phyloP scores from a whole-genome alignment of 78 protist genomes.

The Dictyostelium capitatum region DNA sequence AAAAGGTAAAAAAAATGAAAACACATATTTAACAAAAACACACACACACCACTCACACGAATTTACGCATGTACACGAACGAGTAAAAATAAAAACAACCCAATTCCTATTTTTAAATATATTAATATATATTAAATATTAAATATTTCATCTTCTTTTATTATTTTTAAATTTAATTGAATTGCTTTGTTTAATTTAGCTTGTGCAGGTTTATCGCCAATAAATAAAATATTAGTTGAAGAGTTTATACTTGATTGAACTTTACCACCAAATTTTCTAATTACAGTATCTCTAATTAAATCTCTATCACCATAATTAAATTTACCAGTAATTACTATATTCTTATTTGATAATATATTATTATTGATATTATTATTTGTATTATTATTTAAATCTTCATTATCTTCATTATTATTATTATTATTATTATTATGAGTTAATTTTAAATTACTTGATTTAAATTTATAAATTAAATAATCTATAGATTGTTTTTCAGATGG shows the following conservation, averaged over 20 bases:
- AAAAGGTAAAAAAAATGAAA: no score
- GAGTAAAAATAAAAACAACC: not conserved
- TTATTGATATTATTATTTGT: not conserved
- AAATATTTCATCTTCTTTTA: not conserved
- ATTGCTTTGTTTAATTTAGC: not conserved
- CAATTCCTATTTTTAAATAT: no score
- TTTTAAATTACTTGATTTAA: not conserved
- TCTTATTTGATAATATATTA: not conserved
- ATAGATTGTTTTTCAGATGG: not conserved
- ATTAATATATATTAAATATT: no score
- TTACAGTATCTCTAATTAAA: not conserved
- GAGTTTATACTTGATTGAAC: not conserved
- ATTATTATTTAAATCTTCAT: not conserved
- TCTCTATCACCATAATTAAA: constrained; percentile 23
- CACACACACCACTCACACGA: no score
- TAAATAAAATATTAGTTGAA: not conserved
- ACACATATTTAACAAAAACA: not conserved
- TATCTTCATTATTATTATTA: not conserved
- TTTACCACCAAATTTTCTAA: not conserved
- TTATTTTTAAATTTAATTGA: not conserved
- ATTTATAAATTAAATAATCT: constrained; percentile 3
- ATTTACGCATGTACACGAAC: no score
- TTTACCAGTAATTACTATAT: constrained; percentile 32
- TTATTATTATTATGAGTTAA: not conserved
- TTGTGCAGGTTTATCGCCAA: constrained; percentile 7